Conservation (phyloP, 768 basidiomycete genomes). For the Gautieria morchelliformis region DNA sequence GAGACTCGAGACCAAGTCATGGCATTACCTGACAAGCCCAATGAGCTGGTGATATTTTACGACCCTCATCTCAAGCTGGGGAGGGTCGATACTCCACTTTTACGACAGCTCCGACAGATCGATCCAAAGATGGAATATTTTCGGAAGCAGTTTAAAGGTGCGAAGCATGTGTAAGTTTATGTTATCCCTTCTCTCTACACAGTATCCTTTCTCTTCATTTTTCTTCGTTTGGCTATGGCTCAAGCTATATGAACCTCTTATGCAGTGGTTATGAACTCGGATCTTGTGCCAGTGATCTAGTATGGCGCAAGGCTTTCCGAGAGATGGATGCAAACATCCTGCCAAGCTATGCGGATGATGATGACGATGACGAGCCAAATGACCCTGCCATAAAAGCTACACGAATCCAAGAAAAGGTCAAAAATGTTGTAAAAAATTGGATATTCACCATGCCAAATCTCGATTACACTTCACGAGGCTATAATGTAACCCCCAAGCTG, state of each 20-base stretch:
- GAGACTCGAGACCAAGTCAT: conserved; percentile 24
- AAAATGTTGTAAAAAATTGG: conserved; percentile 46
- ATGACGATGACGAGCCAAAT: conserved; percentile 22
- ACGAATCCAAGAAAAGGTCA: conserved; percentile 5
- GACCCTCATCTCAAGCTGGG: conserved; percentile 25
- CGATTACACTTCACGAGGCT: conserved; percentile 43
- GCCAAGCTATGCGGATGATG: conserved; percentile 17
- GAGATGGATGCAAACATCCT: conserved; percentile 22
- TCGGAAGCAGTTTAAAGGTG: conserved; percentile 35
- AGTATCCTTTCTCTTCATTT: background rate
- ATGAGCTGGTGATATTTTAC: conserved; percentile 47
- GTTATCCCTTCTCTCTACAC: too few species aligned
- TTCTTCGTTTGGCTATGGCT: background rate
- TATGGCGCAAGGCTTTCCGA: conserved; percentile 51
- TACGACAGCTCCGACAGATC: conserved; percentile 37
- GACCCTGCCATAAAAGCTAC: conserved; percentile 2
- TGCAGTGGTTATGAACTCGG: conserved; percentile 40
- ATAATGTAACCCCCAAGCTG: conserved; percentile 66
- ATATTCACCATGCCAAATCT: conserved; percentile 55
- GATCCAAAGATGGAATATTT: conserved; percentile 31
- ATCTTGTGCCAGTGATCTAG: conserved; percentile 55
- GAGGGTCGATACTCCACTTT: conserved; percentile 30
- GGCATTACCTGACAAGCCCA: conserved; percentile 29
- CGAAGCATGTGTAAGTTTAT: conserved; percentile 27
- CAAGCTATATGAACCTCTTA: conserved; percentile 13